Conservation (phyloP, 805 yeast species). For the Candida pseudofarinosa region DNA sequence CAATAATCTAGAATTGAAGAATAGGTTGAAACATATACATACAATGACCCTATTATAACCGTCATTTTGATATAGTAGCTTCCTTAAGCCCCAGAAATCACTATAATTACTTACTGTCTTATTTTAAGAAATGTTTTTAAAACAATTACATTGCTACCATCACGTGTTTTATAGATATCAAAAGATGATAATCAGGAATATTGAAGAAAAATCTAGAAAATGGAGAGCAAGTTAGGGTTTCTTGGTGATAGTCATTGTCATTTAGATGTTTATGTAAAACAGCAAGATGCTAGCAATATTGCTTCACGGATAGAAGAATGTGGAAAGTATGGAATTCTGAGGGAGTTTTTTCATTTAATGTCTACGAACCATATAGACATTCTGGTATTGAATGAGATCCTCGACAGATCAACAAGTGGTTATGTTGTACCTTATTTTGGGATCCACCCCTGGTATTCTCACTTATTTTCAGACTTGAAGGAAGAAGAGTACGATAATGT, state of each 20-base stretch:
- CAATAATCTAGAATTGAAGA: slow-evolving; percentile 48
- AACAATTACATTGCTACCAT: slow-evolving; percentile 1
- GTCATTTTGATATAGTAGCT: slow-evolving; percentile 43
- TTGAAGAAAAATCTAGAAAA: not conserved
- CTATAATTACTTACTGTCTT: too few relatives aligned
- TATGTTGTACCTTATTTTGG: slow-evolving; percentile 54
- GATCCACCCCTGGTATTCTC: slow-evolving; percentile 90
- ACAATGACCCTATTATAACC: slow-evolving; percentile 65
- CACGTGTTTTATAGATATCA: slow-evolving; percentile 1
- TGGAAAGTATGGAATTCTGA: slow-evolving; percentile 1
- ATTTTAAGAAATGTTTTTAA: not conserved
- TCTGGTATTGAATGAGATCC: slow-evolving; percentile 18
- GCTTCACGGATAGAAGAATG: slow-evolving; percentile 8
- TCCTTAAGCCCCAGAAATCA: not conserved
- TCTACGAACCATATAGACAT: slow-evolving; percentile 35
- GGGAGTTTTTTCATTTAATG: slow-evolving; percentile 30
- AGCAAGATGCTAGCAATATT: slow-evolving; percentile 6
- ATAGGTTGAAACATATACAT: slow-evolving; percentile 34
- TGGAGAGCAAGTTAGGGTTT: not conserved
- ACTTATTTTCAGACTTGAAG: slow-evolving; percentile 45
- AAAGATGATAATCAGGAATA: not conserved
- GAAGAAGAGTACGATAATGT: slow-evolving; percentile 6
- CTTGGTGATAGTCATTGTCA: slow-evolving; percentile 36
- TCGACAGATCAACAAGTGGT: slow-evolving; percentile 8
- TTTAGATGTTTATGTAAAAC: slow-evolving; percentile 15